Conservation (phyloP, 495 filamentous ascomycete genomes). For the Usnea hakonensis region DNA sequence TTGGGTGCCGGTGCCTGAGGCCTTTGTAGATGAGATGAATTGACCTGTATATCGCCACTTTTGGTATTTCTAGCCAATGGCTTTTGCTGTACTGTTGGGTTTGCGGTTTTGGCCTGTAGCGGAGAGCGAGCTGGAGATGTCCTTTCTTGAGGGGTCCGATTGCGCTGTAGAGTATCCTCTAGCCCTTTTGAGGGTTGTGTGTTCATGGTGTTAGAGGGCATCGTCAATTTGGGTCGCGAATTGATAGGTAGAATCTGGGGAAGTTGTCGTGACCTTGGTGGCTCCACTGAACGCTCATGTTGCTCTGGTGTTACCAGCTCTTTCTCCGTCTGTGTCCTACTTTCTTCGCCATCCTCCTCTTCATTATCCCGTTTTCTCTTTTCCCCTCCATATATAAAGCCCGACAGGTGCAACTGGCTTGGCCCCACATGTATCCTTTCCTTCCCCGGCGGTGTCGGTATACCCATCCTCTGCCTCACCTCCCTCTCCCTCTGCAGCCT, state of each 20-base stretch:
- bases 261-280: background rate
- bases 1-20: background rate
- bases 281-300: background rate
- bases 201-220: background rate
- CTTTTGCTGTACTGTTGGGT: background rate
- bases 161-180: background rate
- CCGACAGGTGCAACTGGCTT: slow-evolving; percentile 15
- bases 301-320: background rate
- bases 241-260: background rate
- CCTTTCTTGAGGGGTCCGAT: background rate
- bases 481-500: slow-evolving; percentile 25
- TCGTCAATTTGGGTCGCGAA: background rate
- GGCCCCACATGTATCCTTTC: slow-evolving; percentile 14
- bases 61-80: background rate
- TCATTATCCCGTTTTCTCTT: slow-evolving; percentile 6
- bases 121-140: background rate
- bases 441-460: slow-evolving; percentile 11
- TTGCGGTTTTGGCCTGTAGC: background rate
- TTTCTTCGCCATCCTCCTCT: slow-evolving; percentile 1
- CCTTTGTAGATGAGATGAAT: background rate
- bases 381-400: slow-evolving; percentile 9
- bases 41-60: background rate
- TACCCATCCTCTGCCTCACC: slow-evolving; percentile 19
- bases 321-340: background rate
- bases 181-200: background rate